Evolutionary conservation across 495 filamentous ascomycete genomes (phyloP).

Genomic region (Neurospora sp.): DNA sequence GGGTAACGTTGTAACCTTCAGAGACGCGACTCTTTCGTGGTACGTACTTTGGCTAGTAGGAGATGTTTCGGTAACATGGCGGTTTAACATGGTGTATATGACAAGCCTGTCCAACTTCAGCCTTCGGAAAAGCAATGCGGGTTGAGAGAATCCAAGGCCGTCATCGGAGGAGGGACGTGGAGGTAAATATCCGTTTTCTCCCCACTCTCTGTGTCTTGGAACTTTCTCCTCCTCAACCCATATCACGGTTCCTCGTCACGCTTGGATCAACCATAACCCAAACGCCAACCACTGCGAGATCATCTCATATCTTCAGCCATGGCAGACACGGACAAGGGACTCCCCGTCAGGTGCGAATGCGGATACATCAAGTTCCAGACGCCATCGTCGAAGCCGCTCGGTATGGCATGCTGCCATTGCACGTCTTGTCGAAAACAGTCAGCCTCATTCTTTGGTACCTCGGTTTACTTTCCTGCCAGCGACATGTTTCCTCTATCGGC

Average conservation of each 20-base stretch:
- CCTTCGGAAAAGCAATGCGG: too few relatives aligned
- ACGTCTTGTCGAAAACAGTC: conserved; percentile 47
- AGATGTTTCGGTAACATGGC: too few relatives aligned
- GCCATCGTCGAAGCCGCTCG: conserved; percentile 27
- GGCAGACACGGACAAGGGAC: conserved; percentile 1
- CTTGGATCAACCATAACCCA: neutral
- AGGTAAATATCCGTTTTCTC: neutral
- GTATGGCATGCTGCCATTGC: conserved; percentile 47
- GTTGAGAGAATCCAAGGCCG: too few relatives aligned
- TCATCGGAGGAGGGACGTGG: neutral
- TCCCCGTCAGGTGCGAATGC: conserved; percentile 41
- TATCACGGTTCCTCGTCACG: neutral
- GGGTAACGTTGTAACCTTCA: neutral
- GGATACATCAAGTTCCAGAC: conserved; percentile 36
- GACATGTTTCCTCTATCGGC: conserved; percentile 37
- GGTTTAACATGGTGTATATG: too few relatives aligned
- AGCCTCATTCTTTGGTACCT: conserved; percentile 44
- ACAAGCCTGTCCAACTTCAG: too few relatives aligned
- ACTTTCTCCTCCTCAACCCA: neutral
- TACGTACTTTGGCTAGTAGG: too few relatives aligned
- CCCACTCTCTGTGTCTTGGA: neutral
- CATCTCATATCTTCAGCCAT: neutral
- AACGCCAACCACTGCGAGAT: neutral
- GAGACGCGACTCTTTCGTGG: too few relatives aligned
- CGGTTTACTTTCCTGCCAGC: conserved; percentile 27